These are phyloP conservation scores for Rhododendron molle DNA, from an alignment of 148 eudicot genomes.

Conservation along the genomic window DNA sequence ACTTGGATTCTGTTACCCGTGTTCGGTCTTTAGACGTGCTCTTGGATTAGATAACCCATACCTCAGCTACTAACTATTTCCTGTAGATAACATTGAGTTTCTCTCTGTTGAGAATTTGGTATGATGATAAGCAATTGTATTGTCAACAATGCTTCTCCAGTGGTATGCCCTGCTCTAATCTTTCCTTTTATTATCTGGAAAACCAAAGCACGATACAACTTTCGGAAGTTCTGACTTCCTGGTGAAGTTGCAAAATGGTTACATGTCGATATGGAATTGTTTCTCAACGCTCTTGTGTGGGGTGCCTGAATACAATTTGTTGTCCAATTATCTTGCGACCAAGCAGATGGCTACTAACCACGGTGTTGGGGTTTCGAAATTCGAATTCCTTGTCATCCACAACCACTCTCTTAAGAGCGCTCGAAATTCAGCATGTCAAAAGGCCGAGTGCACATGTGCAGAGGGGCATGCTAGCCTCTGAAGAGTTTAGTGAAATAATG, in stretches of 20 bases:
- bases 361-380: neutral
- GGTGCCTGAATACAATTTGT: neutral
- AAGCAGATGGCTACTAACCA: neutral
- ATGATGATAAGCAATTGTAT: neutral
- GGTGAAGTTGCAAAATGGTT: neutral
- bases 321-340: neutral
- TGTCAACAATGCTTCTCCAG: neutral
- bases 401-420: neutral
- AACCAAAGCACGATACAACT: neutral
- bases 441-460: neutral
- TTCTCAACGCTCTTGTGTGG: neutral
- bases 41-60: neutral
- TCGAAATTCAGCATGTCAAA: neutral
- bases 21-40: neutral
- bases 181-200: neutral
- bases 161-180: neutral
- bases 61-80: neutral
- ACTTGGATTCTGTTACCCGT: neutral
- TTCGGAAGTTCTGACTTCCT: neutral
- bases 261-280: neutral
- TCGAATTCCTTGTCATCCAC: neutral
- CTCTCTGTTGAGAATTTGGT: neutral
- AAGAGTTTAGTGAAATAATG: neutral
- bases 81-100: neutral
- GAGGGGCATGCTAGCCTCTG: neutral